Percentiles rank a stretch among this genome's conserved stretches.
These are phyloP conservation scores for Eleusine coracana DNA, from an alignment of 176 grass and related monocot species.

Conservation along the genomic window DNA sequence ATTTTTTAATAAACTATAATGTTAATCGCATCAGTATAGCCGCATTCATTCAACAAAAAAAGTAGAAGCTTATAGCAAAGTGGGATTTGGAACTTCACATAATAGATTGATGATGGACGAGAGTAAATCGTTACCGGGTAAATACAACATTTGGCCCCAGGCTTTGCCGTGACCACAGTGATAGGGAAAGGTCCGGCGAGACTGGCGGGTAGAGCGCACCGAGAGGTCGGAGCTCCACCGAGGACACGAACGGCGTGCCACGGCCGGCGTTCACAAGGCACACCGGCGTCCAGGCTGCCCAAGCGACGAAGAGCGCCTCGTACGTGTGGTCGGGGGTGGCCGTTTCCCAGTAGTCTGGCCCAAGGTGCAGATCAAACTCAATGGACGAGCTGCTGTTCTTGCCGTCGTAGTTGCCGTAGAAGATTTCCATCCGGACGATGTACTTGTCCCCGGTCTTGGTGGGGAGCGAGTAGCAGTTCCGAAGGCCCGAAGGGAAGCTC, in stretches of 20 bases:
- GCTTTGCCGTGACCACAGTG: too few species aligned
- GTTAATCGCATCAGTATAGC: too few species aligned
- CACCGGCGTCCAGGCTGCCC: conserved; percentile 18
- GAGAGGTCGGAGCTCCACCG: conserved; percentile 5
- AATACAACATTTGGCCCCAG: too few species aligned
- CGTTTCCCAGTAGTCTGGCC: not conserved
- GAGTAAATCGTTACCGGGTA: too few species aligned
- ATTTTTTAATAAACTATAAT: too few species aligned
- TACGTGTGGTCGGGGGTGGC: not conserved
- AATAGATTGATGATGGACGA: too few species aligned
- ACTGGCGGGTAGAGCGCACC: not conserved
- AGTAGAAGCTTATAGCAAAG: too few species aligned
- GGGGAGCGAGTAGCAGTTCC: conserved; percentile 46
- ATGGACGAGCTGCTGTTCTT: not conserved
- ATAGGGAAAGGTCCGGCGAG: not conserved
- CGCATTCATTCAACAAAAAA: too few species aligned
- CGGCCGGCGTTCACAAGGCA: conserved; percentile 49
- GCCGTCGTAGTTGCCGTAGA: conserved; percentile 42
- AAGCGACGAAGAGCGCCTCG: conserved; percentile 26
- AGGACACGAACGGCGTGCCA: conserved; percentile 53
- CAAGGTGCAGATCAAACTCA: conserved; percentile 44
- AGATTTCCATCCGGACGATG: not conserved
- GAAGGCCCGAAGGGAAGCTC: conserved; percentile 42
- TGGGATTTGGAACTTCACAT: too few species aligned
- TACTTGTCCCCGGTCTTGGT: conserved; percentile 18